Evolutionary conservation across 257 asterid genomes (phyloP).

Genomic region (Solanum virginianum): DNA sequence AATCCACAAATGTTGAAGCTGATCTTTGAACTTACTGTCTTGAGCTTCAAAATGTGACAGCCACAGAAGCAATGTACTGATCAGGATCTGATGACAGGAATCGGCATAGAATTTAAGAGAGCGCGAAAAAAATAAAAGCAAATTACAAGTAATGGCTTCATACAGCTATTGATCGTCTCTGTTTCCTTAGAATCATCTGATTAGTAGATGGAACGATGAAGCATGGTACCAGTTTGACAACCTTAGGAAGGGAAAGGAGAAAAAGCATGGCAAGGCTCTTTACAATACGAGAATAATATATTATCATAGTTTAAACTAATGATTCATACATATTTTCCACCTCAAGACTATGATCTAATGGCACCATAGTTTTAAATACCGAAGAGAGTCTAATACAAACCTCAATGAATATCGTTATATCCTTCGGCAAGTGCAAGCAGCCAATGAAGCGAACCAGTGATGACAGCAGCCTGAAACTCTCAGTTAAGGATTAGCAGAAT

Average conservation of each 20-base stretch:
- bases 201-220: background rate
- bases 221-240: background rate
- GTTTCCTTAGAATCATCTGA: background rate
- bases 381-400: conserved; percentile 18
- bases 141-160: background rate
- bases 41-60: conserved; percentile 37
- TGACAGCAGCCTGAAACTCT: conserved; percentile 43
- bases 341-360: background rate
- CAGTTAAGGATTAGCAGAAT: background rate
- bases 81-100: conserved; percentile 27
- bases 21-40: conserved; percentile 16
- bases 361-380: background rate
- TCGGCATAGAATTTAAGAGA: background rate
- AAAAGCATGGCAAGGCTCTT: background rate
- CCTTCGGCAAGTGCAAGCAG: conserved; percentile 42
- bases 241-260: background rate
- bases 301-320: background rate
- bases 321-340: background rate
- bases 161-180: background rate
- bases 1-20: conserved; percentile 43
- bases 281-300: background rate
- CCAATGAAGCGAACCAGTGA: conserved; percentile 31
- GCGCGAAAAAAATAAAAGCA: background rate
- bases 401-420: conserved; percentile 36
- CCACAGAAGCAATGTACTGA: conserved; percentile 54